Evolutionary conservation across 1,139 yeast genomes (phyloP), one percentile per base, ranked within the genome.

Genomic region (Blastobotrys arbuscula): DNA sequence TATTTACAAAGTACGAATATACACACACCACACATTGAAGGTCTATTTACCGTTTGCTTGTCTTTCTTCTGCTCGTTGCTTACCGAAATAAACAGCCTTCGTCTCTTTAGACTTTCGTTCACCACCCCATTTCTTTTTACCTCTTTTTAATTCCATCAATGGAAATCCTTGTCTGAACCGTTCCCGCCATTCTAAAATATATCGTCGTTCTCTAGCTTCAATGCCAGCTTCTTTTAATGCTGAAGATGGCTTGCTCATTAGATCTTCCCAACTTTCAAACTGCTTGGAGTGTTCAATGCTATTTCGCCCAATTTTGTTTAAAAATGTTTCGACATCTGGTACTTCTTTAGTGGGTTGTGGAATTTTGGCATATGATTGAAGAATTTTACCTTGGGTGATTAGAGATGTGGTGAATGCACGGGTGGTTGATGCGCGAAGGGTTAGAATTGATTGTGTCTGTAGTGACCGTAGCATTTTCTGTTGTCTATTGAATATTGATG

Each of bases 41-140:
- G 12, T 31, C 21, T 24, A 48, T 45, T 49, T 38, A 39, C 23
- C 41, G 33, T 45, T 31, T 23, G 42, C 42, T 20, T 39, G 43
- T 37, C 21, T 39, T 10, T 53, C 52, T 38, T 58, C 61, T 2
- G 61, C 59, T 37, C 56, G 52, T 37, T 49, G 49, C 26, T 58
- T 52, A 19, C 62, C 85, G 48, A 73, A 71, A 71, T 79, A 75
- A 65, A 80, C 82, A 18, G 95, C 95, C 51, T 76, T 68, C 47
- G 78, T 81, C 40, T 84, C 82, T 62, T 76, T 79, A 53, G 84
- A 76, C 59, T 82, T 84, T 66, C 96, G 78, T 68, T 89, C 96
- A 63, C 97, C 96, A 36, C 97, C 97, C 77, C 82, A 82, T 23
- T 72, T 66, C 77, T 89, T 90, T 69, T 72, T 77, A 15, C 94